Conservation (phyloP, 208 protist genomes). For the Zelonia costaricensis region DNA sequence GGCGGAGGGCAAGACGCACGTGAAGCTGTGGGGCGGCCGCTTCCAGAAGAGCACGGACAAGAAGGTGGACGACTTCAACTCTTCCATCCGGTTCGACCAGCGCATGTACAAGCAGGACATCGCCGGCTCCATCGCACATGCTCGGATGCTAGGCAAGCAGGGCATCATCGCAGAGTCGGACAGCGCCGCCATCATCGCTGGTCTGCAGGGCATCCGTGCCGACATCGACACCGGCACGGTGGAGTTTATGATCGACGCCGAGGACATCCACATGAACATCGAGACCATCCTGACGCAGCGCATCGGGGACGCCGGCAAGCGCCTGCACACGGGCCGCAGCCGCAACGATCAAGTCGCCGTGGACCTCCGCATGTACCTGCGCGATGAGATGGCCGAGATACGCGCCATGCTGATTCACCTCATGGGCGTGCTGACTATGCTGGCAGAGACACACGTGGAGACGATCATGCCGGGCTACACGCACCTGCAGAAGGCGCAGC, state of each 20-base stretch:
- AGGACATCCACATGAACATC: constrained; percentile 41
- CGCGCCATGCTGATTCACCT: constrained; percentile 26
- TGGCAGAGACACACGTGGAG: constrained; percentile 28
- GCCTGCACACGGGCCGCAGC: constrained; percentile 35
- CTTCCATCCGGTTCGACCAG: constrained; percentile 35
- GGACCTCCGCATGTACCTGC: constrained; percentile 35
- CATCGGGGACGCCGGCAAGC: constrained; percentile 34
- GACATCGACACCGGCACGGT: constrained; percentile 31
- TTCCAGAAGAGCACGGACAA: constrained; percentile 38
- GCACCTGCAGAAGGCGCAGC: constrained; percentile 37
- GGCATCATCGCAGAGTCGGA: constrained; percentile 28
- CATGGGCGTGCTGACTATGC: constrained; percentile 17
- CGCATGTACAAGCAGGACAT: constrained; percentile 40
- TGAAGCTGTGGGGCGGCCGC: constrained; percentile 35
- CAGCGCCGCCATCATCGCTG: constrained; percentile 28
- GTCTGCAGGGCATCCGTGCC: constrained; percentile 20
- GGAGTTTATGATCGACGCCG: constrained; percentile 24
- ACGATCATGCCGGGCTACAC: constrained; percentile 43
- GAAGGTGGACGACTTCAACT: constrained; percentile 40
- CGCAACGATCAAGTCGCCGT: constrained; percentile 35
- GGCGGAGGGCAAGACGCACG: constrained; percentile 8
- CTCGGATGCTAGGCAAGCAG: constrained; percentile 35
- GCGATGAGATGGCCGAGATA: constrained; percentile 25
- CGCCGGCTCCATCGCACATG: constrained; percentile 33
- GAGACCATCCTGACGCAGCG: constrained; percentile 33